phyloP scores from a whole-genome alignment of 176 grass and related monocot species.

The Typha latifolia region DNA sequence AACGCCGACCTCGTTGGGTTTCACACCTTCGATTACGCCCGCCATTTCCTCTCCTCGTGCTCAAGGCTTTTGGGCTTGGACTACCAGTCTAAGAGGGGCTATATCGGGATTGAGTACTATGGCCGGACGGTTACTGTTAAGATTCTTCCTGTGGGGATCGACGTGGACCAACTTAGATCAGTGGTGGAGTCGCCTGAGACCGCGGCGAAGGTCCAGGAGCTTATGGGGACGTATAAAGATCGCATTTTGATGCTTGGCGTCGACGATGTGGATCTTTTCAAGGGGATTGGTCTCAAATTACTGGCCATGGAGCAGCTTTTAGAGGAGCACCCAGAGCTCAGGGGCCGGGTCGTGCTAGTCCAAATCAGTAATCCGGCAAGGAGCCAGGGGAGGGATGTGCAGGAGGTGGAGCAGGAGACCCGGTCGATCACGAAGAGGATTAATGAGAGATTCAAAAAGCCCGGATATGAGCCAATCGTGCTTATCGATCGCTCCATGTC shows the following conservation, averaged over 20 bases:
- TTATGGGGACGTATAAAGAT: slow-evolving; percentile 45
- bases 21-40: slow-evolving; percentile 97
- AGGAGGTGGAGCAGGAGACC: slow-evolving; percentile 71
- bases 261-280: slow-evolving; percentile 90
- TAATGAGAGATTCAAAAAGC: slow-evolving; percentile 52
- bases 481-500: slow-evolving; percentile 44
- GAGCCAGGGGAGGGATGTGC: slow-evolving; percentile 79
- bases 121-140: slow-evolving; percentile 88
- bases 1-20: slow-evolving; percentile 90
- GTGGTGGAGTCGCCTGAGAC: slow-evolving; percentile 67
- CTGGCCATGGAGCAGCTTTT: slow-evolving; percentile 82
- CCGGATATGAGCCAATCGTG: slow-evolving; percentile 66
- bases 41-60: slow-evolving; percentile 83
- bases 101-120: slow-evolving; percentile 94
- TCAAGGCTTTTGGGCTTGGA: slow-evolving; percentile 66
- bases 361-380: slow-evolving; percentile 83
- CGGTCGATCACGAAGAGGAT: slow-evolving; percentile 56
- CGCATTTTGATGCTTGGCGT: slow-evolving; percentile 67
- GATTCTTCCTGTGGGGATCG: slow-evolving; percentile 84
- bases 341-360: slow-evolving; percentile 53
- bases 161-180: slow-evolving; percentile 72
- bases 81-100: slow-evolving; percentile 86
- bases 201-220: slow-evolving; percentile 20
- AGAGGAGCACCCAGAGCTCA: slow-evolving; percentile 48
- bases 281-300: slow-evolving; percentile 94